Percentiles rank a stretch among this genome's conserved stretches.
These are phyloP conservation scores for Backusella macrospora DNA, from an alignment of 192 early-diverging fungal genomes.

Conservation along the genomic window DNA sequence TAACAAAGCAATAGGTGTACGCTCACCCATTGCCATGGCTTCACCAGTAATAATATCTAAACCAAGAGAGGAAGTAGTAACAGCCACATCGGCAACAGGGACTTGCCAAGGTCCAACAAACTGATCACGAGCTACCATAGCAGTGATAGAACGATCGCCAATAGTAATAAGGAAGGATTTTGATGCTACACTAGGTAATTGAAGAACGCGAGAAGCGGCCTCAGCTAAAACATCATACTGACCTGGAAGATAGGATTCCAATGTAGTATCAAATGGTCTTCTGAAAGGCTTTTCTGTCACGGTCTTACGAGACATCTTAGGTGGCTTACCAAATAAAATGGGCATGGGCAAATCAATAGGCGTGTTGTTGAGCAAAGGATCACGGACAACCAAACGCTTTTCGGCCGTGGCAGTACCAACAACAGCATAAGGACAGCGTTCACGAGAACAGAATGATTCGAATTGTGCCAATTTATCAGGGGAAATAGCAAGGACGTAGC, in stretches of 20 bases:
- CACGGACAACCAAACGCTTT: conserved; percentile 77
- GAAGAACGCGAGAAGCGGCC: conserved; percentile 77
- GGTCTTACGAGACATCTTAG: conserved; percentile 88
- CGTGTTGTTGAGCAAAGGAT: conserved; percentile 64
- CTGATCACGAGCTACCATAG: conserved; percentile 94
- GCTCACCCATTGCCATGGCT: conserved; percentile 99
- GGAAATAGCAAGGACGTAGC: conserved; percentile 94
- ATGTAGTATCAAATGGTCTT: conserved; percentile 59
- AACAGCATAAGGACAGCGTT: conserved; percentile 89
- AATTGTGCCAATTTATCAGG: conserved; percentile 71
- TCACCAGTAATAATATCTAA: conserved; percentile 77
- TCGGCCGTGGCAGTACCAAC: conserved; percentile 90
- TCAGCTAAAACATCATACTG: conserved; percentile 52
- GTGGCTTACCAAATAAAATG: conserved; percentile 95
- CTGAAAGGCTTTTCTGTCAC: conserved; percentile 54
- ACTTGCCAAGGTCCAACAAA: conserved; percentile 99
- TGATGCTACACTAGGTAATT: conserved; percentile 86
- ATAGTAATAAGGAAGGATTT: conserved; percentile 98
- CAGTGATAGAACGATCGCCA: conserved; percentile 95
- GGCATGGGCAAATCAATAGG: conserved; percentile 95
- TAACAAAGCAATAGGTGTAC: conserved; percentile 84
- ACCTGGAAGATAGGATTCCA: conserved; percentile 63
- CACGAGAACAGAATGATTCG: conserved; percentile 78
- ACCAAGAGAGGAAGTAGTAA: conserved; percentile 81
- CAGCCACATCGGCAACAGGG: conserved; percentile 96